These are phyloP conservation scores for Yamadazyma nakazawae DNA, from an alignment of 805 yeast species.

Conservation along the genomic window DNA sequence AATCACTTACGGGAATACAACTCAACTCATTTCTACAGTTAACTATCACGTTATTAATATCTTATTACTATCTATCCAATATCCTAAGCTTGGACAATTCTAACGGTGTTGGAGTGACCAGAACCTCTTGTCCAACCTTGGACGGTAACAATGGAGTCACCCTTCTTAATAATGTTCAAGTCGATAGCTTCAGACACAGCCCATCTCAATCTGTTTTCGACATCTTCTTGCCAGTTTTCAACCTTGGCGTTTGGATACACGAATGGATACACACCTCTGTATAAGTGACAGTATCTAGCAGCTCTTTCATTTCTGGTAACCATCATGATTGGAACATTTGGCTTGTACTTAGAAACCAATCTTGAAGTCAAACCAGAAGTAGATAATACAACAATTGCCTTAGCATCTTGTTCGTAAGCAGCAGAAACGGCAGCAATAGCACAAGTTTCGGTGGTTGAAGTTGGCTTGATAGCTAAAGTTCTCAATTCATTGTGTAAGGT, in stretches of 20 bases:
- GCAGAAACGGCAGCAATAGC: slow-evolving; percentile 97
- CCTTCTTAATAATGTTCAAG: slow-evolving; percentile 79
- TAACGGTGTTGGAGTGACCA: slow-evolving; percentile 98
- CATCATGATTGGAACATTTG: slow-evolving; percentile 95
- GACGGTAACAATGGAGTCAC: slow-evolving; percentile 88
- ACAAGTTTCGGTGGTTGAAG: slow-evolving; percentile 92
- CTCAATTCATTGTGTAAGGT: slow-evolving; percentile 84
- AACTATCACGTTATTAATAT: neutral
- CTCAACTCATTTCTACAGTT: neutral
- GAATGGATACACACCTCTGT: slow-evolving; percentile 98
- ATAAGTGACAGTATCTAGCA: slow-evolving; percentile 93
- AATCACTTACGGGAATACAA: neutral
- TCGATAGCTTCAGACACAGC: slow-evolving; percentile 87
- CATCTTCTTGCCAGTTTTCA: slow-evolving; percentile 94
- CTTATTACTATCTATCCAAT: slow-evolving; percentile 1
- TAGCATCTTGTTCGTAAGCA: slow-evolving; percentile 92
- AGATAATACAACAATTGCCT: slow-evolving; percentile 94
- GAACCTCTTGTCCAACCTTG: slow-evolving; percentile 99
- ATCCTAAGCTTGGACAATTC: slow-evolving; percentile 73
- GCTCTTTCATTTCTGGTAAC: slow-evolving; percentile 92
- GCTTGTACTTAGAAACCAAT: slow-evolving; percentile 96
- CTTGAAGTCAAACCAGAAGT: slow-evolving; percentile 95
- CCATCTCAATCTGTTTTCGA: slow-evolving; percentile 89
- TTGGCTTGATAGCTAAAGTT: slow-evolving; percentile 80
- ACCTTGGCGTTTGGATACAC: slow-evolving; percentile 63